Conservation (phyloP, 1,284 basidiomycete species). For the Pseudozyma sp. region DNA sequence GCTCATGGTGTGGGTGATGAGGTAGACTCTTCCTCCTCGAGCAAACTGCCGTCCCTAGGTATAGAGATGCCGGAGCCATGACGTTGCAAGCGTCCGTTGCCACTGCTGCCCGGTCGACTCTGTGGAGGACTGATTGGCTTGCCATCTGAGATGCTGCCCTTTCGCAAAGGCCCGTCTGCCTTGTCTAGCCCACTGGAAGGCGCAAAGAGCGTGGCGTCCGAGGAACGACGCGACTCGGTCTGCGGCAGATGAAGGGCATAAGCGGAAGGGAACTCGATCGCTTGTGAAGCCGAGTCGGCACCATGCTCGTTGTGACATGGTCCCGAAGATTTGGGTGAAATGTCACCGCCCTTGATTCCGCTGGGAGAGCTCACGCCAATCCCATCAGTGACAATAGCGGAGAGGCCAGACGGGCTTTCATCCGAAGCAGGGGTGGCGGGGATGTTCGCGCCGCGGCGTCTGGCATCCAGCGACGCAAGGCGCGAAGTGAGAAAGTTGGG, state of each 20-base stretch:
- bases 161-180: slow-evolving; percentile 7
- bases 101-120: slow-evolving; percentile 34
- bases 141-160: slow-evolving; percentile 10
- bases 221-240: slow-evolving; percentile 42
- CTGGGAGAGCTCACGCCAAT: slow-evolving; percentile 2
- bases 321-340: slow-evolving; percentile 18
- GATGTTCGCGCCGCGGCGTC: slow-evolving; percentile 2
- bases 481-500: slow-evolving; percentile 25
- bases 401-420: slow-evolving; percentile 2
- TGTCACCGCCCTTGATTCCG: slow-evolving; percentile 16
- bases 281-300: slow-evolving; percentile 3
- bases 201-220: slow-evolving; percentile 45
- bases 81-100: slow-evolving; percentile 35
- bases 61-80: slow-evolving; percentile 38
- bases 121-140: background rate
- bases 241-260: slow-evolving; percentile 28
- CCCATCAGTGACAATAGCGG: slow-evolving; percentile 17
- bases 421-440: slow-evolving; percentile 2
- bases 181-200: slow-evolving; percentile 16
- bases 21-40: slow-evolving; percentile 30
- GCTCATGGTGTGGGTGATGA: background rate
- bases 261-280: slow-evolving; percentile 23
- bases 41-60: slow-evolving; percentile 29
- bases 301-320: slow-evolving; percentile 11
- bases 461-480: slow-evolving; percentile 23